A percentile compares a stretch with the other conserved stretches of the same genome.
phyloP scores from a whole-genome alignment of 164 flowering plant species.

The Nymphaea colorata region DNA sequence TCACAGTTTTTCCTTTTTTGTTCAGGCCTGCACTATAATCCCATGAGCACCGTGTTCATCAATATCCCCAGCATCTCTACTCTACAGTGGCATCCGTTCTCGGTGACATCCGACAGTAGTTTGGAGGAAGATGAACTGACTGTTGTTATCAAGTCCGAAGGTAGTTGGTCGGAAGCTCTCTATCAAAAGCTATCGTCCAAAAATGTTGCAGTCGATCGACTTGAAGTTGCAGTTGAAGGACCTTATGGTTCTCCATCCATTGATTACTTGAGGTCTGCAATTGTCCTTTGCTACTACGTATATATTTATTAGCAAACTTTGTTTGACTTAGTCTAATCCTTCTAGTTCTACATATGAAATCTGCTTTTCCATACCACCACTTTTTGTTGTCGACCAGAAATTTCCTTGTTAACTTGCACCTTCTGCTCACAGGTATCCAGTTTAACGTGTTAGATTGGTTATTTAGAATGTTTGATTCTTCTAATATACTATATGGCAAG shows the following conservation, averaged over 20 bases:
- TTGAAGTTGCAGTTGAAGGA: constrained; percentile 67
- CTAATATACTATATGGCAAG: too few relatives aligned
- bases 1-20: neutral
- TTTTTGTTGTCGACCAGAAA: too few relatives aligned
- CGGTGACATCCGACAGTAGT: constrained; percentile 41
- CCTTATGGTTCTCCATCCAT: constrained; percentile 78
- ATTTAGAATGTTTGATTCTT: too few relatives aligned
- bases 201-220: constrained; percentile 27
- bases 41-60: constrained; percentile 47
- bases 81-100: constrained; percentile 82
- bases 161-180: constrained; percentile 62
- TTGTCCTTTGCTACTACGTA: too few relatives aligned
- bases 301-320: too few relatives aligned
- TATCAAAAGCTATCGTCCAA: constrained; percentile 29
- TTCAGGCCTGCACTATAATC: constrained; percentile 40
- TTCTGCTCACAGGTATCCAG: too few relatives aligned
- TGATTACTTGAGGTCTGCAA: constrained; percentile 43
- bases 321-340: too few relatives aligned
- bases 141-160: constrained; percentile 39
- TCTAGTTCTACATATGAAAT: too few relatives aligned
- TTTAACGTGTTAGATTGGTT: too few relatives aligned
- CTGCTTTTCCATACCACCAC: too few relatives aligned
- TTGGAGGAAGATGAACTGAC: constrained; percentile 53
- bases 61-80: constrained; percentile 53
- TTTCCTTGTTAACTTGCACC: too few relatives aligned